These are phyloP conservation scores for Aspergillus pseudoglaucus DNA, from an alignment of 2,329 filamentous ascomycete species.

Conservation along the genomic window DNA sequence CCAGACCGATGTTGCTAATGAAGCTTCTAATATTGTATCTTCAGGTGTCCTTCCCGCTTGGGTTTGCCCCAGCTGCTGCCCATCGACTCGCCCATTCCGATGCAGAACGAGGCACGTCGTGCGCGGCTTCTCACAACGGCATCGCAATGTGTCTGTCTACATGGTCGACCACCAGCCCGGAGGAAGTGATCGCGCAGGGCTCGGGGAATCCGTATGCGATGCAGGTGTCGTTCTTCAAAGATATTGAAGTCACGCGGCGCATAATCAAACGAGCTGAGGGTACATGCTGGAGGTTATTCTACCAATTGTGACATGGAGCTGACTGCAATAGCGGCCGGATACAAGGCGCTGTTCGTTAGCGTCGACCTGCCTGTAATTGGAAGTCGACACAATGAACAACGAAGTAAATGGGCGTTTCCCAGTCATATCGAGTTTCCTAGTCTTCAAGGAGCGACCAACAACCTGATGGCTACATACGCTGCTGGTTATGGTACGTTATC, in stretches of 20 bases:
- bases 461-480: background rate
- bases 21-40: background rate
- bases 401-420: conserved; percentile 46
- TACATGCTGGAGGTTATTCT: conserved; percentile 11
- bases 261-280: conserved; percentile 36
- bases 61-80: conserved; percentile 47
- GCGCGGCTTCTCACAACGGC: conserved; percentile 36
- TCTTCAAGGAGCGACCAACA: conserved; percentile 8
- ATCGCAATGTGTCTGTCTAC: conserved; percentile 42
- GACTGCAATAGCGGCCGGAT: conserved; percentile 32
- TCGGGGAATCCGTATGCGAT: conserved; percentile 41
- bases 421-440: conserved; percentile 35
- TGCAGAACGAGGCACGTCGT: conserved; percentile 45
- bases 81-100: conserved; percentile 47
- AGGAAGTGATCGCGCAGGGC: conserved; percentile 37
- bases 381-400: conserved; percentile 44
- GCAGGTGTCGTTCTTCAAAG: conserved; percentile 47
- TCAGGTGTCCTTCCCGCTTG: conserved; percentile 42
- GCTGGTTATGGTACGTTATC: background rate
- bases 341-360: conserved; percentile 47
- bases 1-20: background rate
- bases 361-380: conserved; percentile 49
- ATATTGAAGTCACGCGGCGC: conserved; percentile 32
- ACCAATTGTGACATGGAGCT: background rate
- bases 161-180: conserved; percentile 37